phyloP scores from a whole-genome alignment of 257 asterid genomes.

The Ehretia macrophylla region DNA sequence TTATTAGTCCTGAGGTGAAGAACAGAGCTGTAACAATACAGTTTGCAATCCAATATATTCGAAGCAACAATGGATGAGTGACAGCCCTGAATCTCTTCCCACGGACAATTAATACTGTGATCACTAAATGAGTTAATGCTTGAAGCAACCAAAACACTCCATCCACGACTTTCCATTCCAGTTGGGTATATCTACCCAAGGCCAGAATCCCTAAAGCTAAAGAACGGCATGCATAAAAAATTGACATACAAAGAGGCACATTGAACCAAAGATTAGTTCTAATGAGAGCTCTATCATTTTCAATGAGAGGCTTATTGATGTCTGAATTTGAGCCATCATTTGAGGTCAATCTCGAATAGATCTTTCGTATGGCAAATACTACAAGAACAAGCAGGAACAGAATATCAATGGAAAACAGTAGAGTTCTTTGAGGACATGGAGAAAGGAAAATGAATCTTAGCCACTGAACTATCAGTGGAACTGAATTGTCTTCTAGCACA shows the following conservation, averaged over 20 bases:
- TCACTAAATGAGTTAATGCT: constrained; percentile 42
- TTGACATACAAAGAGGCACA: constrained; percentile 36
- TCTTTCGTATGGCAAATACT: constrained; percentile 43
- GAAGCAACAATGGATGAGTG: constrained; percentile 53
- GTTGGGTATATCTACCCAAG: constrained; percentile 17
- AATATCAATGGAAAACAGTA: constrained; percentile 46
- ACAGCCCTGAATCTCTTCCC: constrained; percentile 62
- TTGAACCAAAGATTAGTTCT: constrained; percentile 48
- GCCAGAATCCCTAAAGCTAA: constrained; percentile 37
- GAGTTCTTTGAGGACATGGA: constrained; percentile 80
- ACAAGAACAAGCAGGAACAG: constrained; percentile 41
- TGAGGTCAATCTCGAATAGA: constrained; percentile 38
- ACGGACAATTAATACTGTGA: constrained; percentile 44
- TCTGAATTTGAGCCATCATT: constrained; percentile 29
- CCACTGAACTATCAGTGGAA: constrained; percentile 42
- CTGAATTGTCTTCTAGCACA: constrained; percentile 14
- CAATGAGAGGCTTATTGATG: constrained; percentile 47
- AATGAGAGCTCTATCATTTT: constrained; percentile 25
- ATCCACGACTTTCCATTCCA: constrained; percentile 45
- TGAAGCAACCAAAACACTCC: constrained; percentile 68
- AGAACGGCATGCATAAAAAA: constrained; percentile 34
- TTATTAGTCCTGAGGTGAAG: constrained; percentile 40
- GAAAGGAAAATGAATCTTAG: constrained; percentile 70
- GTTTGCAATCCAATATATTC: constrained; percentile 61
- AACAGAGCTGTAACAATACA: constrained; percentile 42